Conservation (phyloP, 2,329 filamentous ascomycete species). For the Colletotrichum higginsianum region DNA sequence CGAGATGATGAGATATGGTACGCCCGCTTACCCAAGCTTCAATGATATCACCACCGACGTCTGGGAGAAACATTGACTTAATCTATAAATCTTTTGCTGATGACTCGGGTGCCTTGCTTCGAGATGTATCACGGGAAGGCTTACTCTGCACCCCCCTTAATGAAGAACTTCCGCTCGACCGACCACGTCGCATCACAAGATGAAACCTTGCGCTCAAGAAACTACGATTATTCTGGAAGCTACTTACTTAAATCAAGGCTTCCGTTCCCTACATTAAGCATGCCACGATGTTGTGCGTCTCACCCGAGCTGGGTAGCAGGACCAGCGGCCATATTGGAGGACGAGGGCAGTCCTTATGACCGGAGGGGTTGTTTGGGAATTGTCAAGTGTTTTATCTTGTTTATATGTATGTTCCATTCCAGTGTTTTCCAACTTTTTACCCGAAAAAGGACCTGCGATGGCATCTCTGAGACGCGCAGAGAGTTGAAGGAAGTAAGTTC, state of each 20-base stretch:
- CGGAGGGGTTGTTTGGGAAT: too few relatives aligned
- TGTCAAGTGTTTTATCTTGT: too few relatives aligned
- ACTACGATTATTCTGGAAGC: too few relatives aligned
- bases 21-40: background rate
- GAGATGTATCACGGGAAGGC: background rate
- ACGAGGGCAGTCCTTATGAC: too few relatives aligned
- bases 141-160: background rate
- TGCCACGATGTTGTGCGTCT: background rate
- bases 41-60: fast-evolving
- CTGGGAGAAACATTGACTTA: background rate
- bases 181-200: background rate
- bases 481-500: background rate
- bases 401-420: too few relatives aligned
- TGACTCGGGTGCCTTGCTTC: background rate
- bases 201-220: background rate
- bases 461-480: background rate
- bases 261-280: too few relatives aligned
- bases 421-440: background rate
- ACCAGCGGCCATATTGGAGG: background rate
- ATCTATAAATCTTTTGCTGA: too few relatives aligned
- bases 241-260: too few relatives aligned
- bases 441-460: background rate
- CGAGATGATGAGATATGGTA: background rate
- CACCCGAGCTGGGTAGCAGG: background rate
- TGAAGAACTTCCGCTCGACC: background rate